Base-by-base conservation (phyloP, 805 yeast genomes). In the Saturnispora diversa region DNA sequence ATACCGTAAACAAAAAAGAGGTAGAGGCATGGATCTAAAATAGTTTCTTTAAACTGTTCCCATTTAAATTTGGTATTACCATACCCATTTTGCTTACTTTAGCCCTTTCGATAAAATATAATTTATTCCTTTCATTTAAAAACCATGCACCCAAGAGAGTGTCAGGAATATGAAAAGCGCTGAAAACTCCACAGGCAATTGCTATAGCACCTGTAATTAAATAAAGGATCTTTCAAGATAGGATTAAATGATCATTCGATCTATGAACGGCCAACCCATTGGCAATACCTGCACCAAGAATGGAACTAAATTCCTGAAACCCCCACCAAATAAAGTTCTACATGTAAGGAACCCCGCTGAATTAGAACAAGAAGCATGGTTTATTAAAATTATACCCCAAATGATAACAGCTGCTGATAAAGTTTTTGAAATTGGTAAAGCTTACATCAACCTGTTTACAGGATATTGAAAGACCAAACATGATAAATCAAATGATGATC, bases 401-500 rank as follows among this genome's bases (percentile, higher is more conserved):
- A 64, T 27, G 11, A 65, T 47, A 27, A 48, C 40, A 15, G 43
- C 39, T n/a, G 25, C 5, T 3, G 43, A 25, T 1, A 36, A 31
- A 5, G 37, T 58, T 47, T 72, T 75, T 5, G 77, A 68, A 46
- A 81, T 54, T 45, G 56, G 29, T 69, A 73, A 41, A 48, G 46
- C 74, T 74, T 73, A 43, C 60, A 59, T 47, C 66, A 56, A 43
- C 66, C 78, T 7, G 50, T 54, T 46, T 62, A 58, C 36, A 70
- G 58, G 34, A 76, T 80, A 69, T 70, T 76, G 68, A 5, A 78
- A 67, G 1, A 79, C 75, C 34, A 70, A 46, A 50, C 69, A 70
- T 3, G 74, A 74, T 19, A 70, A 31, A 35, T 56, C 57, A 31
- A 61, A 59, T 2, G 47, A 37, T 12, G 42, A 32, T 56, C 48